Evolutionary conservation across 2,329 filamentous ascomycete genomes (phyloP).

Genomic region (Claviceps digitariae): DNA sequence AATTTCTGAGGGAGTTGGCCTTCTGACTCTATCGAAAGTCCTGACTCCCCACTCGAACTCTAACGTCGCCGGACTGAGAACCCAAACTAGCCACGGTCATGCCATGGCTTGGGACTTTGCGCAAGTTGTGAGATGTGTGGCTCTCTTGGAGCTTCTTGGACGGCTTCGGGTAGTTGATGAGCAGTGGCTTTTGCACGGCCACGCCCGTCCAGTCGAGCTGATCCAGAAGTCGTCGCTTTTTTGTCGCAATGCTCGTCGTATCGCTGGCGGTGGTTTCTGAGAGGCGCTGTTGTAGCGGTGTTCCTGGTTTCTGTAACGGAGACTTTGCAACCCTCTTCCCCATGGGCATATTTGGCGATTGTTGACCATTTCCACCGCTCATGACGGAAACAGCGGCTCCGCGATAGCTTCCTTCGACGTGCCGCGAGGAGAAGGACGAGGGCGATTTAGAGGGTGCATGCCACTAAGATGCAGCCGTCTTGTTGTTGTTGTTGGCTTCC

Average conservation of each 20-base stretch:
- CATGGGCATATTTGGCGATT: not conserved
- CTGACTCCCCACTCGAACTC: constrained; percentile 16
- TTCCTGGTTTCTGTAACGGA: not conserved
- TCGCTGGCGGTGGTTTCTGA: not conserved
- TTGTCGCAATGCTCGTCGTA: constrained; percentile 9
- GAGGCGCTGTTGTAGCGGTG: not conserved
- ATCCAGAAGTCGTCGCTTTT: constrained; percentile 14
- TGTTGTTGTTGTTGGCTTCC: not conserved
- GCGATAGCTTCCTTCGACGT: not conserved
- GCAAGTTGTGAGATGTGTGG: not conserved
- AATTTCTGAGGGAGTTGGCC: constrained; percentile 5
- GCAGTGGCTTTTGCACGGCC: constrained; percentile 17
- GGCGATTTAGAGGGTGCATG: not conserved
- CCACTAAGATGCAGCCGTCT: not conserved
- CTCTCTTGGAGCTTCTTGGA: constrained; percentile 3
- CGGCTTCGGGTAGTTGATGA: constrained; percentile 10
- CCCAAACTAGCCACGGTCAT: not conserved
- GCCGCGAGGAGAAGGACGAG: not conserved
- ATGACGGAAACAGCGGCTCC: not conserved
- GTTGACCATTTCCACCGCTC: constrained; percentile 1
- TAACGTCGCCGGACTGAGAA: constrained; percentile 7
- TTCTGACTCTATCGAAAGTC: constrained; percentile 16
- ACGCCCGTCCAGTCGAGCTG: constrained; percentile 20
- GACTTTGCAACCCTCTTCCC: not conserved
- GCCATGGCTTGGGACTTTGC: not conserved